phyloP scores from a whole-genome alignment of 768 basidiomycete genomes.

The Collybia sp. region DNA sequence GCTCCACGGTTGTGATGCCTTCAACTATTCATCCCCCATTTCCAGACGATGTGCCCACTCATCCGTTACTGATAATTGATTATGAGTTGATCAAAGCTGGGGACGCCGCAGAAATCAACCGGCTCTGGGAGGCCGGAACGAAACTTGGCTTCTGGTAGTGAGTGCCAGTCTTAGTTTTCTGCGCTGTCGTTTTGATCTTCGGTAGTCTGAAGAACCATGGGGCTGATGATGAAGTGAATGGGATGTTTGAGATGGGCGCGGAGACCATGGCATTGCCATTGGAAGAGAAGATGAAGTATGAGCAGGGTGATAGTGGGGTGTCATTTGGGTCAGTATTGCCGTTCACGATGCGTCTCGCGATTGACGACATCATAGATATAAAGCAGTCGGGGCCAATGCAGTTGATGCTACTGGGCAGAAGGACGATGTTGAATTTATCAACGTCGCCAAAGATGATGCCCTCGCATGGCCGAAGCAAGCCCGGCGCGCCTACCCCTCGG shows the following conservation, averaged over 20 bases:
- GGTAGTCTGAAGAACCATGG: slow-evolving; percentile 54
- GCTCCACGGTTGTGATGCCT: neutral
- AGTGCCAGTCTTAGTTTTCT: slow-evolving; percentile 18
- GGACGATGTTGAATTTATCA: slow-evolving; percentile 53
- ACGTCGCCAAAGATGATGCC: neutral
- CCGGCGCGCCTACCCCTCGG: neutral
- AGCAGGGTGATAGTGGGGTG: slow-evolving; percentile 46
- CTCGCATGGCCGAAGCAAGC: neutral
- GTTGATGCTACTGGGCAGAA: slow-evolving; percentile 53
- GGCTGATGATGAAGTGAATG: slow-evolving; percentile 37
- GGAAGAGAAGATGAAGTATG: slow-evolving; percentile 54
- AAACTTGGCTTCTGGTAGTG: slow-evolving; percentile 67
- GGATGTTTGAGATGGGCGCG: slow-evolving; percentile 53
- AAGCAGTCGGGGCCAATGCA: slow-evolving; percentile 58
- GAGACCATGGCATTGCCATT: slow-evolving; percentile 49
- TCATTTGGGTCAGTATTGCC: slow-evolving; percentile 28
- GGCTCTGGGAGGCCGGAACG: slow-evolving; percentile 53
- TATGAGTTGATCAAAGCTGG: slow-evolving; percentile 32
- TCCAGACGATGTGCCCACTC: neutral
- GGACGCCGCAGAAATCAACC: slow-evolving; percentile 39
- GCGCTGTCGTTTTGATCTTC: neutral
- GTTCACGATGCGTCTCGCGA: neutral
- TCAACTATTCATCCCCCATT: neutral
- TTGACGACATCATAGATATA: slow-evolving; percentile 35
- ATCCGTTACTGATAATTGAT: neutral